Evolutionary conservation across 2,329 filamentous ascomycete species (phyloP).

Genomic region (Basipetospora sp.): DNA sequence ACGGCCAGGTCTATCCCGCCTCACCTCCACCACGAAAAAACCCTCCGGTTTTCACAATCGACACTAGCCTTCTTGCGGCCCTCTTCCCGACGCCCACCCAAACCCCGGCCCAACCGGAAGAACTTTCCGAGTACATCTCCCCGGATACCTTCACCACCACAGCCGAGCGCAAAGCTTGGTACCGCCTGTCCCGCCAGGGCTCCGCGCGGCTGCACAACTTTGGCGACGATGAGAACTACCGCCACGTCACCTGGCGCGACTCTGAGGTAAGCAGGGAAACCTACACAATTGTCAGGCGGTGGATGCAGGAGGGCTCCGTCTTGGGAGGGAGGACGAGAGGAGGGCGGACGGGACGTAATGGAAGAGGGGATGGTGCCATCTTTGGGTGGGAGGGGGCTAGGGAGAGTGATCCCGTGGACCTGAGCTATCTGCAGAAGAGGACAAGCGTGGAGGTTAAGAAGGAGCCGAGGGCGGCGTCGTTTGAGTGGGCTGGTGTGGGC

Average conservation of each 20-base stretch:
- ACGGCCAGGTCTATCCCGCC: not conserved
- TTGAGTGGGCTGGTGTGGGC: too few species aligned
- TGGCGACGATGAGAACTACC: constrained; percentile 45
- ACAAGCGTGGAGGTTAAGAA: constrained; percentile 22
- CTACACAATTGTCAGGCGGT: constrained; percentile 44
- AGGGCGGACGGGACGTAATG: constrained; percentile 33
- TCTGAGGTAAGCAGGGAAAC: constrained; percentile 39
- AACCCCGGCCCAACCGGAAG: constrained; percentile 10
- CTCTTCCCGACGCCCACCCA: constrained; percentile 12
- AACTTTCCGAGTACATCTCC: constrained; percentile 30
- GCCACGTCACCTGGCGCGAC: constrained; percentile 41
- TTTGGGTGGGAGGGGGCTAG: constrained; percentile 11
- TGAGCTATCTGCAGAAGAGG: constrained; percentile 8
- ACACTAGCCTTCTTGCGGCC: constrained; percentile 6
- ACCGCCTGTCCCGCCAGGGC: constrained; percentile 46
- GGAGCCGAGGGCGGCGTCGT: not conserved
- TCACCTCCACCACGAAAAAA: not conserved
- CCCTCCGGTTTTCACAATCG: constrained; percentile 2
- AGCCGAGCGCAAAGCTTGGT: constrained; percentile 49
- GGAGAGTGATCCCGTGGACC: constrained; percentile 9
- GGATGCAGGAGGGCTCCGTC: constrained; percentile 47
- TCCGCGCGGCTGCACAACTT: constrained; percentile 41
- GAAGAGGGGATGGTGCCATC: constrained; percentile 26
- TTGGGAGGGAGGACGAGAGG: constrained; percentile 21
- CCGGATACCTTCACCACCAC: constrained; percentile 37